Evolutionary conservation across 768 basidiomycete species (phyloP), one percentile per base, ranked within the genome.

Genomic region (Aureoboletus auriporus): DNA sequence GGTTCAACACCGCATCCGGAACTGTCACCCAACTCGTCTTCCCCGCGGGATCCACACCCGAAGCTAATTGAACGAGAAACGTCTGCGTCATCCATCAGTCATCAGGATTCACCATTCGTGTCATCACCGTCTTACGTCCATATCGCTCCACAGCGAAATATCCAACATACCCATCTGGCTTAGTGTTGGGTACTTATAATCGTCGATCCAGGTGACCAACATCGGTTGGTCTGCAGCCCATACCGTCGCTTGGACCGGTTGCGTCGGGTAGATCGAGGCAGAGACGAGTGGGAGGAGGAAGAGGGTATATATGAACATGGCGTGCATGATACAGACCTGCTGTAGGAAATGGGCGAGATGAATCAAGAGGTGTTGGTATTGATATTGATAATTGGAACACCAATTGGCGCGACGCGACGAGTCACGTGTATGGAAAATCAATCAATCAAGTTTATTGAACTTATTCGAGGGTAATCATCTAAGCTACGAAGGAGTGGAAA

Each of bases 121-220:
- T 23, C 20, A 23, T 23, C 20, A 23, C 20, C 20, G 20, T 23
- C 20, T 23, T 23, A 23, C 79, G 48, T 71, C 70, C 38, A 71
- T 65, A 23, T 69, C 65, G 9, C 63, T 57, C 56, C 72, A 78
- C 5, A 85, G 67, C 35, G 77, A 70, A 8, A 85, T 73, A 7
- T 63, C 62, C 23, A 82, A 44, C 1, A 53, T 50, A 1, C 75
- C 73, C 64, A 80, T 73, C 11, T 72, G 59, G 29, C 47, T 45
- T 6, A 84, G 50, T 17, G 57, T 55, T 0, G 83, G 82, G 8
- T 53, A 52, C 1, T 39, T 59, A 6, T 63, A 59, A 38, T 80
- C 75, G 35, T 84, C 80, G 33, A 60, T 63, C 83, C 83, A 86
- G 4, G 60, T 71, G 4, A 82, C 58, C 8, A 58, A 35, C 20